phyloP scores from a whole-genome alignment of 768 basidiomycete species.

The Cystofilobasidium ferigula region DNA sequence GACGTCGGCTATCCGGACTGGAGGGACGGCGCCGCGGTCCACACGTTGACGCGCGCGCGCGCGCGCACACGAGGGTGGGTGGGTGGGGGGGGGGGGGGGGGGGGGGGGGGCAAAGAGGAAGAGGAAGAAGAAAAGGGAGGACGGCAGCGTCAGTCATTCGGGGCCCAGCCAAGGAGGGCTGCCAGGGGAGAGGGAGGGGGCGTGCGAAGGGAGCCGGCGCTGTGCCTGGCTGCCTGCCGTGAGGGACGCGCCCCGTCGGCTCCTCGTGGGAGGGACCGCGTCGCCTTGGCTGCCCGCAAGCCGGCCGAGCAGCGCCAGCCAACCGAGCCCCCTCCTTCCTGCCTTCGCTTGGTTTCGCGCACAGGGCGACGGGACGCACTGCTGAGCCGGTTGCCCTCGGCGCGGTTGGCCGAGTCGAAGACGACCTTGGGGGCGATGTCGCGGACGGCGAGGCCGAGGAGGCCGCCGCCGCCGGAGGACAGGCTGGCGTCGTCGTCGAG shows the following conservation, averaged over 20 bases:
- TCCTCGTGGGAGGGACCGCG: too few relatives aligned
- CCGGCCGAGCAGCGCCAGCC: too few relatives aligned
- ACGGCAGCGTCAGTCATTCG: too few relatives aligned
- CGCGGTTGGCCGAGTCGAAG: slow-evolving; percentile 57
- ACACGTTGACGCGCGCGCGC: background rate
- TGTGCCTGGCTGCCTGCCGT: too few relatives aligned
- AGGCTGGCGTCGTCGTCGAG: slow-evolving; percentile 62
- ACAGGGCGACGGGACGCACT: slow-evolving; percentile 48
- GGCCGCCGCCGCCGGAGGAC: slow-evolving; percentile 54
- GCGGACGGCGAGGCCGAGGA: slow-evolving; percentile 63
- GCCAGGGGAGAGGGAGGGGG: too few relatives aligned
- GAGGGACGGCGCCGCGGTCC: background rate
- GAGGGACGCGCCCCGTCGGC: too few relatives aligned
- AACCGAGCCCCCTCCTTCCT: too few relatives aligned
- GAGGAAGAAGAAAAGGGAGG: too few relatives aligned
- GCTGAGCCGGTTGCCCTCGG: slow-evolving; percentile 72
- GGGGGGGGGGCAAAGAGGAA: background rate
- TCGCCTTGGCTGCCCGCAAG: too few relatives aligned
- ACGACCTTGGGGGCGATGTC: slow-evolving; percentile 87
- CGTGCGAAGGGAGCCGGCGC: background rate
- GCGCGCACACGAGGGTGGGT: background rate
- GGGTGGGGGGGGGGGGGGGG: background rate
- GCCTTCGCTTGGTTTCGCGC: too few relatives aligned
- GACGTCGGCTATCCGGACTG: slow-evolving; percentile 85
- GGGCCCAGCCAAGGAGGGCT: too few relatives aligned